Evolutionary conservation across 352 stramenopile species (phyloP), one percentile per base, ranked within the genome.

Genomic region (Globisporangium polare): DNA sequence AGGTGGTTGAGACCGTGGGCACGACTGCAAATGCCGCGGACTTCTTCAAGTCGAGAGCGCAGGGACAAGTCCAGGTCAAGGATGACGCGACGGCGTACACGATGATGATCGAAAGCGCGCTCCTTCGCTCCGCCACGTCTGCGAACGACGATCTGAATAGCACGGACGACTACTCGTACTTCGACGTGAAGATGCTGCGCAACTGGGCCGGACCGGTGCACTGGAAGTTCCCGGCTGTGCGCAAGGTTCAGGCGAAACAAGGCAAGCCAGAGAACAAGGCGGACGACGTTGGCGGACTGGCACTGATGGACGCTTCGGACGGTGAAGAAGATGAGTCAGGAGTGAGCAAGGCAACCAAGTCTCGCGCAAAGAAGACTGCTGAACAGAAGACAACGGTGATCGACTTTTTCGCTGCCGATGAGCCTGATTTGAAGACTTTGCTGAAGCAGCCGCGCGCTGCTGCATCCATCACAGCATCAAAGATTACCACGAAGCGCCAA

Each of bases 121-220:
- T 94, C 2, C 71, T 92, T 57, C 72, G 80, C 2, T 91, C 84
- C 0, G 74, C 71, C 10, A 71, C 68, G 5, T 47, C 75, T 22
- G 69, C 75, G 24, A 64, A 80, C 5, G 81, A 90, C 46, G 68
- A 78, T 58, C 51, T 66, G 3, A 73, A 81, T 12, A 70, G 68
- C 3, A 72, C 69, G 60, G 77, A 76, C 51, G 85, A 94, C 31
- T 94, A 94, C 55, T 91, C 83, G 51, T 94, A 90, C 60, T 94
- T 92, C 43, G 85, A 94, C 45, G 73, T 83, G 1, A 92, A 94
- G 60, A 73, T 90, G 74, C 71, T 94, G 27, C 84, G 86, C 18
- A 94, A 94, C 56, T 92, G 83, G 83, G 83, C 83, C 43, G 83
- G 83, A 4, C 83, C 85, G 12, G 73, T 71, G 2, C 81, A 94